phyloP scores from a whole-genome alignment of 2,329 filamentous ascomycete species.

The Colletotrichum orbiculare region DNA sequence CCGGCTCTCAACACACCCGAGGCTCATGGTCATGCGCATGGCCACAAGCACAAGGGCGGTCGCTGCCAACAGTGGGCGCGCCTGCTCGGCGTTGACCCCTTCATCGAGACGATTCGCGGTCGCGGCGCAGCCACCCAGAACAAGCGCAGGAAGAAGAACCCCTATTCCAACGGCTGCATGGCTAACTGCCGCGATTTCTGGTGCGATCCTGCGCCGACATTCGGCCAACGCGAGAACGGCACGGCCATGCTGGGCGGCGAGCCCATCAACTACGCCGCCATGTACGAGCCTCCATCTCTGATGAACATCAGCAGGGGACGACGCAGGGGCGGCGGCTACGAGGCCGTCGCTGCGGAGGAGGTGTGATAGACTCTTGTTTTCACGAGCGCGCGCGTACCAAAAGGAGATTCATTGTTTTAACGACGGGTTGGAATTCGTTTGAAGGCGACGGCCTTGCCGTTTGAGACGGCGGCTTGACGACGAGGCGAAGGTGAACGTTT shows the following conservation, averaged over 20 bases:
- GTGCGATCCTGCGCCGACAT: conserved; percentile 87
- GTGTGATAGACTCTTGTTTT: conserved; percentile 49
- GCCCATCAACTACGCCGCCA: conserved; percentile 83
- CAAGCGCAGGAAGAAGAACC: conserved; percentile 75
- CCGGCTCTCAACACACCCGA: conserved; percentile 69
- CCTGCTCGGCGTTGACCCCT: conserved; percentile 90
- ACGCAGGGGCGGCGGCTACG: conserved; percentile 67
- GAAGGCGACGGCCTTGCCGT: conserved; percentile 10
- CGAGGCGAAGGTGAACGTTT: conserved; percentile 15
- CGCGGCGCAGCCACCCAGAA: conserved; percentile 73
- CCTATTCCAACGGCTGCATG: conserved; percentile 85
- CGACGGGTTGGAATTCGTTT: not conserved
- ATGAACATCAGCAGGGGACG: conserved; percentile 66
- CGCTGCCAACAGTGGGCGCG: conserved; percentile 84
- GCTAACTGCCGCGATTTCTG: conserved; percentile 97
- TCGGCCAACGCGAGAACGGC: conserved; percentile 79
- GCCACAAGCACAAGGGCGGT: conserved; percentile 68
- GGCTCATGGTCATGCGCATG: conserved; percentile 52
- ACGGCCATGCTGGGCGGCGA: conserved; percentile 81
- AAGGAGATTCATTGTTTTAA: not conserved
- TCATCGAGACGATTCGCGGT: conserved; percentile 91
- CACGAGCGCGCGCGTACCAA: not conserved
- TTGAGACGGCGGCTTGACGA: conserved; percentile 15
- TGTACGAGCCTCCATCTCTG: conserved; percentile 86
- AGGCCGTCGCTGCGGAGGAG: conserved; percentile 70